Conservation (phyloP, 495 filamentous ascomycete genomes). For the Chaetomium cochliodes region DNA sequence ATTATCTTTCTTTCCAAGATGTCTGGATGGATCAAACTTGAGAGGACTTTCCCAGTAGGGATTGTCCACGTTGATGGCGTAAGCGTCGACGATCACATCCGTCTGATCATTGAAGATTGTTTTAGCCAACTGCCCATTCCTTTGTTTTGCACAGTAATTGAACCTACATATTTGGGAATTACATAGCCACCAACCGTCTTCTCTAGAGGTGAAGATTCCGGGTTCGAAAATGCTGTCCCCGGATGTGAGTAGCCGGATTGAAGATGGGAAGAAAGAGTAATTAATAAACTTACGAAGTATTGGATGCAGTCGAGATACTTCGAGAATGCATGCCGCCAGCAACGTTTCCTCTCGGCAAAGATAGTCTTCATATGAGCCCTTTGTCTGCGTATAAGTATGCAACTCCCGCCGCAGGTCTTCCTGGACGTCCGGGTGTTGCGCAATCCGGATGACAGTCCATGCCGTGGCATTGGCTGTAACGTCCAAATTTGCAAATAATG, state of each 20-base stretch:
- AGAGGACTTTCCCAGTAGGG: constrained; percentile 37
- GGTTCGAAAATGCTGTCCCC: constrained; percentile 6
- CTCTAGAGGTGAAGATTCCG: neutral
- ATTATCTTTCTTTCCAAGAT: constrained; percentile 4
- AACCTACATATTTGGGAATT: constrained; percentile 2
- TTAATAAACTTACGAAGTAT: neutral
- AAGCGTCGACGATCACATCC: constrained; percentile 37
- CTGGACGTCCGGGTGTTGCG: constrained; percentile 34
- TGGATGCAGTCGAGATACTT: constrained; percentile 20
- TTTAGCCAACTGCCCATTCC: too few relatives aligned
- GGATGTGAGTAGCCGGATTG: neutral
- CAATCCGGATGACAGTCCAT: constrained; percentile 45
- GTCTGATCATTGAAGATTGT: neutral
- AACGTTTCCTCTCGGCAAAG: constrained; percentile 27
- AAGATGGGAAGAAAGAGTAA: neutral
- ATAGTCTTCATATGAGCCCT: constrained; percentile 18
- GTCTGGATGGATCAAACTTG: constrained; percentile 9
- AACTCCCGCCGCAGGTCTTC: constrained; percentile 32
- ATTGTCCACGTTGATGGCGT: constrained; percentile 42
- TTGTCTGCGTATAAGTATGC: neutral
- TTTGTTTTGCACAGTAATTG: neutral
- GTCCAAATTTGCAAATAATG: constrained; percentile 49
- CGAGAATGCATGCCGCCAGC: constrained; percentile 35
- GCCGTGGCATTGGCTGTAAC: constrained; percentile 42
- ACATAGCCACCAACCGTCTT: neutral